Evolutionary conservation across 257 asterid species (phyloP), one percentile per base, ranked within the genome.

Genomic region (Capsicum rhomboideum): DNA sequence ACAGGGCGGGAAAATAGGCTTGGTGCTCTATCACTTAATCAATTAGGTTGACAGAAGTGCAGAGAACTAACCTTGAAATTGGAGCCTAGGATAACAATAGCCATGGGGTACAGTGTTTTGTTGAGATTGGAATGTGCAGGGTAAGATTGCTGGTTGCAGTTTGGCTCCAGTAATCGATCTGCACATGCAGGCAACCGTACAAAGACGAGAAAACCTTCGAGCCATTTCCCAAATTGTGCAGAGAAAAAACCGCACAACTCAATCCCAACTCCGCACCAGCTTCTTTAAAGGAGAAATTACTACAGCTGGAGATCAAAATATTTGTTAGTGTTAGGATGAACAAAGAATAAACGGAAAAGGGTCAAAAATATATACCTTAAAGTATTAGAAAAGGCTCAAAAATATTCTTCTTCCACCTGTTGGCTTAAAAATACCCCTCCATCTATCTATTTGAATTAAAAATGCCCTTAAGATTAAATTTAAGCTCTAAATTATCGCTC

Each of bases 31-130:
- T 74, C 7, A 74, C 40, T 46, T 74, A 21, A 46, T 21, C 44
- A 49, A 49, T 49, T 49, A 49, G 66, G 31, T 64, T 42, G 11
- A 56, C 23, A 46, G 26, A 49, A 12, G 8, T 17, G 20, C 66
- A 6, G 59, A 21, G 2, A 20, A 21, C 86, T 28, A 12, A 90
- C 95, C 94, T 88, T 88, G 92, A 59, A 75, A 17, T 68, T 87
- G 87, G 1, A 74, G 83, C 23, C 75, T 10, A 40, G 90, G 87
- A 53, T 46, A 50, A 18, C 18, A 34, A 69, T 66, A 86, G 26
- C 86, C 72, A 78, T 0, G 82, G 46, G 37, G 61, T 49, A 75
- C 23, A 26, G 81, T 50, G 63, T 16, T 63, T 28, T 16, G 63
- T 26, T 17, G 46, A 8, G 46, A 77, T 26, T 77, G 64, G 81